Evolutionary conservation across 148 eudicot species (phyloP).

Genomic region (Heliamphora exappendiculata): DNA sequence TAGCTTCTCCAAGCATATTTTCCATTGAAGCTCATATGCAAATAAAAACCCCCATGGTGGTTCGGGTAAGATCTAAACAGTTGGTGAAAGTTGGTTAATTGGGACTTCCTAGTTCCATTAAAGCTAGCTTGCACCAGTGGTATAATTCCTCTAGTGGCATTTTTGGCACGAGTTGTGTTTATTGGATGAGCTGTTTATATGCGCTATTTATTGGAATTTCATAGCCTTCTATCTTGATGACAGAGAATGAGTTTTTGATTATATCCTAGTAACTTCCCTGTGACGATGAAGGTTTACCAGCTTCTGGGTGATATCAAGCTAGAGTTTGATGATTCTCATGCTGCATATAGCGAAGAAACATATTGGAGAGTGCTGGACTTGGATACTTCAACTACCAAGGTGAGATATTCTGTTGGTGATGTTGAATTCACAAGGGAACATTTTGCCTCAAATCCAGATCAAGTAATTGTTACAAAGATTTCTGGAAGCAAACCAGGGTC

Average conservation of each 20-base stretch:
- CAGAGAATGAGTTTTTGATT: neutral
- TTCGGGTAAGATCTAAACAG: neutral
- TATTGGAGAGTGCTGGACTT: conserved; percentile 70
- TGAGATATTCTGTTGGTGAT: conserved; percentile 52
- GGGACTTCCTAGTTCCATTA: neutral
- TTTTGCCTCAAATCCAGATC: conserved; percentile 75
- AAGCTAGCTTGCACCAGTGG: neutral
- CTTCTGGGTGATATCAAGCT: conserved; percentile 75
- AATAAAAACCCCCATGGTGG: neutral
- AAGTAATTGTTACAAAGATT: conserved; percentile 63
- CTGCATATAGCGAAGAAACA: conserved; percentile 29
- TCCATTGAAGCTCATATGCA: neutral
- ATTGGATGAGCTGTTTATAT: too few species aligned
- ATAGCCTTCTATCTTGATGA: neutral
- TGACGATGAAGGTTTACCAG: conserved; percentile 64
- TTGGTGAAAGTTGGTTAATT: neutral
- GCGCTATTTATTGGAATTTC: neutral
- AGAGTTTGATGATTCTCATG: conserved; percentile 55
- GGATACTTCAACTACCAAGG: conserved; percentile 73
- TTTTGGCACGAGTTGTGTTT: neutral
- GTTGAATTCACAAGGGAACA: conserved; percentile 59
- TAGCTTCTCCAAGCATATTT: neutral
- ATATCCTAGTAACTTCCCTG: conserved; percentile 11
- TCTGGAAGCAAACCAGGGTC: conserved; percentile 55
- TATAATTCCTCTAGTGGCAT: neutral